These are phyloP conservation scores for Apiotrichum sp. DNA, from an alignment of 1,284 basidiomycete species.

Conservation along the genomic window DNA sequence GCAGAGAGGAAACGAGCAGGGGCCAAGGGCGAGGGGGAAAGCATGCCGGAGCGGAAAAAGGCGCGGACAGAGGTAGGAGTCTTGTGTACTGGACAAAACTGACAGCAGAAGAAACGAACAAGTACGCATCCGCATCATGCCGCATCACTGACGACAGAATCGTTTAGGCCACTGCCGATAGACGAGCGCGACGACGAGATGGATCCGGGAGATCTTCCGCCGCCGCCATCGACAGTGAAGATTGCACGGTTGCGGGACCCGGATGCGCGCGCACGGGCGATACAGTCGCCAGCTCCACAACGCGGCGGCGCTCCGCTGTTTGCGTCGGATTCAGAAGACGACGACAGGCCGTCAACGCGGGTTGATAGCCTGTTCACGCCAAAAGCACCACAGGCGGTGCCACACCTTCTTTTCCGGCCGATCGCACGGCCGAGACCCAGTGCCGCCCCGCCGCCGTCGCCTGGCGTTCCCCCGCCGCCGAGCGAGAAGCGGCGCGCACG, in stretches of 20 bases:
- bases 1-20: too few relatives aligned
- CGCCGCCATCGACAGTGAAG: constrained; percentile 38
- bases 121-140: not conserved
- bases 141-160: not conserved
- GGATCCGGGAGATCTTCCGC: constrained; percentile 20
- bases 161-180: constrained; percentile 8
- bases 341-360: not conserved
- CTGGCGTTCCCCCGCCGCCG: constrained; percentile 20
- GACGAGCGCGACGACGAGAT: not conserved
- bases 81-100: too few relatives aligned
- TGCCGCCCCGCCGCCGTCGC: constrained; percentile 17
- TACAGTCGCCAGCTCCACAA: constrained; percentile 7
- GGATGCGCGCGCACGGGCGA: constrained; percentile 23
- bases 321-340: not conserved
- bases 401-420: constrained; percentile 12
- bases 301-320: not conserved
- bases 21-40: not conserved
- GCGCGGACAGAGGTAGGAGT: not conserved
- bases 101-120: not conserved
- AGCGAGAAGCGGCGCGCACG: constrained; percentile 22
- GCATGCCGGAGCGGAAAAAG: constrained; percentile 1
- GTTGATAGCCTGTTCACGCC: constrained; percentile 5
- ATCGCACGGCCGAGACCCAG: constrained; percentile 20
- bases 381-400: not conserved
- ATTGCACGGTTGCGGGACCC: constrained; percentile 37